Base-by-base conservation (phyloP, 176 grass and related monocot genomes). In the Chloris gayana region DNA sequence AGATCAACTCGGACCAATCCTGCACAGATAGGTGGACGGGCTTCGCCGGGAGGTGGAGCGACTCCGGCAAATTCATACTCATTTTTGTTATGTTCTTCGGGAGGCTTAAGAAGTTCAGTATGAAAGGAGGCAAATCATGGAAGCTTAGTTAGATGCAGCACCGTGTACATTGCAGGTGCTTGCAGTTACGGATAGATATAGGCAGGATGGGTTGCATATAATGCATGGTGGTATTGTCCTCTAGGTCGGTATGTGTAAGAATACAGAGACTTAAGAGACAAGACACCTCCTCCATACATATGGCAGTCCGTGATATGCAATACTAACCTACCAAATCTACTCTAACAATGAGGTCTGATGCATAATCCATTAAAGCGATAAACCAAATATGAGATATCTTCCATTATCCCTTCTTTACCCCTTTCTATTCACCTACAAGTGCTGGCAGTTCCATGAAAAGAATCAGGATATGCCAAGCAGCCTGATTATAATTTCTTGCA, bases 61-160 rank as follows among this genome's bases (percentile, higher is more conserved):
- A 80, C 70, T 73, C 65, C 1, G 80, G 89, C 14, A 94, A 94
- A 73, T 2, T 87, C 57, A 32, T 94, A 14, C 76, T 94, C 27
- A 91, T 94, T 56, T 5, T 79, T 41, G 80, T 94, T 0, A 94
- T 91, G 86, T 80, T 85, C 75, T 87, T 87, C 33, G 83, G 92
- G 46, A 85, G 81, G 84, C 81, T 92, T 5, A 87, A 91, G 74
- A 94, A 81, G 78, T 82, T 87, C 68, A 87, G 73, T 25, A 87
- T 89, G 59, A 78, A 80, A 64, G 80, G 89, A 46, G 92, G 89
- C 65, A 85, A 82, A 72, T 46, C 80, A 29, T 95, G 92, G 92
- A 95, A 89, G 47, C 82, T 92, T 72, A 73, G 77, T 69, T 91
- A 86, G 86, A 74, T 79, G 62, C 39, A 78, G 50, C 38, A 60